phyloP scores from a whole-genome alignment of 2,329 filamentous ascomycete species.

The Neofusicoccum sp. region DNA sequence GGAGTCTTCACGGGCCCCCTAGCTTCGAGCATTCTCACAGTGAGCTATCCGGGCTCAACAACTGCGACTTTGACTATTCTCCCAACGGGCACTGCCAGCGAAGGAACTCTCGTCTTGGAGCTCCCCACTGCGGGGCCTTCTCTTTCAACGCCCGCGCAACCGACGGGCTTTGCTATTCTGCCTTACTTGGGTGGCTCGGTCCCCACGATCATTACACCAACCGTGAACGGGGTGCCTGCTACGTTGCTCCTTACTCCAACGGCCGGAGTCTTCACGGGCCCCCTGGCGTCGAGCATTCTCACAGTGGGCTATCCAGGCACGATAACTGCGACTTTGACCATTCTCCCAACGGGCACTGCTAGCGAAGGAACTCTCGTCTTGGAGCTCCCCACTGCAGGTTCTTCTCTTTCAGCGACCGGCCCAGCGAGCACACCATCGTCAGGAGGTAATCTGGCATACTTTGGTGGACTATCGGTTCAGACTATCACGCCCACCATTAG shows the following conservation, averaged over 20 bases:
- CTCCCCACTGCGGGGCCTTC: too few species aligned
- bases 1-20: not conserved
- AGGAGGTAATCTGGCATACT: not conserved
- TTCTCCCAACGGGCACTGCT: not conserved
- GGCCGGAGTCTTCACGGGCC: not conserved
- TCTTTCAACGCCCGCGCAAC: too few species aligned
- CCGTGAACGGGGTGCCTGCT: not conserved
- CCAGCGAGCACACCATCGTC: too few species aligned
- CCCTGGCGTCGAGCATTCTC: not conserved
- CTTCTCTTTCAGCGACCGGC: too few species aligned
- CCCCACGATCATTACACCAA: not conserved
- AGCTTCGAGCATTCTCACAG: not conserved
- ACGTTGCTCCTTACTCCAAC: not conserved
- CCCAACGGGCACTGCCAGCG: not conserved
- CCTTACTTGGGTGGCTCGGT: not conserved
- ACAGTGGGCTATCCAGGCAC: not conserved
- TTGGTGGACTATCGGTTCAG: not conserved
- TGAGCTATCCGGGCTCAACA: not conserved
- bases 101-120: not conserved
- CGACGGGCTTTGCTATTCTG: not conserved
- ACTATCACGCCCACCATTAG: not conserved
- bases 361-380: not conserved
- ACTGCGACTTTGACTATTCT: not conserved
- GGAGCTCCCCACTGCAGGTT: not conserved
- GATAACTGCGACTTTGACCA: not conserved